Evolutionary conservation across 768 basidiomycete species (phyloP).

Genomic region (Mycena indigotica): DNA sequence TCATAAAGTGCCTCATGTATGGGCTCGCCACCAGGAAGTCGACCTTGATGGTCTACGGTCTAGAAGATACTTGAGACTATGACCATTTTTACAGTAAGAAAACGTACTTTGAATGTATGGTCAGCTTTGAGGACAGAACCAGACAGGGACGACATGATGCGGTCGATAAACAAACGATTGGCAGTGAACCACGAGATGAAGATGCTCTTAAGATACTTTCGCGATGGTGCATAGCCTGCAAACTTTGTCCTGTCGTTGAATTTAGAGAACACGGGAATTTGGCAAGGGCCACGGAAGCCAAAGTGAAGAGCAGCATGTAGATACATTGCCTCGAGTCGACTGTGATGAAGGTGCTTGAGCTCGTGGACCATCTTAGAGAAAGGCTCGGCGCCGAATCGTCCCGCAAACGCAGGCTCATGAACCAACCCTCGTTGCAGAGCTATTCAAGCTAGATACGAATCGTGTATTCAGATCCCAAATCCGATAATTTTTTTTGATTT

Average conservation of each 20-base stretch:
- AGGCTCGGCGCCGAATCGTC: background rate
- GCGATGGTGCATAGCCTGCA: conserved; percentile 6
- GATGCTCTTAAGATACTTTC: conserved; percentile 9
- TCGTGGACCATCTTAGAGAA: background rate
- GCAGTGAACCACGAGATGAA: conserved; percentile 8
- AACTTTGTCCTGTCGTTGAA: conserved; percentile 6
- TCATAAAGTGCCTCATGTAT: background rate
- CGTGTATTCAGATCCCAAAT: too few species aligned
- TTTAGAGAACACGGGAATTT: conserved; percentile 4
- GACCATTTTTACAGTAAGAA: background rate
- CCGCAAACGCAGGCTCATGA: too few species aligned
- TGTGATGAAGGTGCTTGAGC: background rate
- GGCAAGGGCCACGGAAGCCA: background rate
- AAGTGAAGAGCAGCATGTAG: background rate
- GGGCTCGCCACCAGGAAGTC: background rate
- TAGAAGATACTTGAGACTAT: background rate
- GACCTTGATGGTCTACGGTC: background rate
- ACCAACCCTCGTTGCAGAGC: too few species aligned
- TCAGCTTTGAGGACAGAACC: conserved; percentile 2
- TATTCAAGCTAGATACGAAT: too few species aligned
- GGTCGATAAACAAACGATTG: conserved; percentile 7
- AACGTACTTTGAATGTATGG: conserved; percentile 11
- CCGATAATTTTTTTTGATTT: too few species aligned
- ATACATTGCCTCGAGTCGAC: background rate
- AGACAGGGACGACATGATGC: conserved; percentile 8